Evolutionary conservation across 306 rosid genomes (phyloP).

Genomic region (Quercus robur): DNA sequence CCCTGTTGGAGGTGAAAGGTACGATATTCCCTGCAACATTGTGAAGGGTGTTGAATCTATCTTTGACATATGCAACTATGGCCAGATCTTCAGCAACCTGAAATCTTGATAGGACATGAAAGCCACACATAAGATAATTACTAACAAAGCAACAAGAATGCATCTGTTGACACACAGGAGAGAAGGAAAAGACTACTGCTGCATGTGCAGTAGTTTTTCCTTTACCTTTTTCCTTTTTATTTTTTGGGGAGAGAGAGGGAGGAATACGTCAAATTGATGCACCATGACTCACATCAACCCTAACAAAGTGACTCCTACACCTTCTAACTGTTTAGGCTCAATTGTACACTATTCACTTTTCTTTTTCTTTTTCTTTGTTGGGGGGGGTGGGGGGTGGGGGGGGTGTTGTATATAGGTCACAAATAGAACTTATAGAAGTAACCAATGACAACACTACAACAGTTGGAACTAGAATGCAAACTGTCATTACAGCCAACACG

Average conservation of each 20-base stretch:
- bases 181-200: background rate
- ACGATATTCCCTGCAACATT: conserved; percentile 19
- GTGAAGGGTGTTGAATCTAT: conserved; percentile 45
- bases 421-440: background rate
- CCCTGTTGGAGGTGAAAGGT: conserved; percentile 20
- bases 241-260: background rate
- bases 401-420: background rate
- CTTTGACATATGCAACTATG: conserved; percentile 48
- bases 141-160: background rate
- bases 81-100: conserved; percentile 79
- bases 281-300: background rate
- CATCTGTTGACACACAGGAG: background rate
- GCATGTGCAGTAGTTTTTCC: background rate
- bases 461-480: background rate
- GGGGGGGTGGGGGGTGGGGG: too few relatives aligned
- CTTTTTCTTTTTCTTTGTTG: too few relatives aligned
- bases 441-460: background rate
- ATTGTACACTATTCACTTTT: background rate
- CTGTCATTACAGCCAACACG: background rate
- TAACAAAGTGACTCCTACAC: background rate
- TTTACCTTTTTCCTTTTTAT: background rate
- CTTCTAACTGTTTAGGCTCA: background rate
- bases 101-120: conserved; percentile 28
- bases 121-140: conserved; percentile 25
- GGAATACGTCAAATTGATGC: background rate